Conservation (phyloP, 805 yeast genomes). For the Metschnikowia peoriensis region DNA sequence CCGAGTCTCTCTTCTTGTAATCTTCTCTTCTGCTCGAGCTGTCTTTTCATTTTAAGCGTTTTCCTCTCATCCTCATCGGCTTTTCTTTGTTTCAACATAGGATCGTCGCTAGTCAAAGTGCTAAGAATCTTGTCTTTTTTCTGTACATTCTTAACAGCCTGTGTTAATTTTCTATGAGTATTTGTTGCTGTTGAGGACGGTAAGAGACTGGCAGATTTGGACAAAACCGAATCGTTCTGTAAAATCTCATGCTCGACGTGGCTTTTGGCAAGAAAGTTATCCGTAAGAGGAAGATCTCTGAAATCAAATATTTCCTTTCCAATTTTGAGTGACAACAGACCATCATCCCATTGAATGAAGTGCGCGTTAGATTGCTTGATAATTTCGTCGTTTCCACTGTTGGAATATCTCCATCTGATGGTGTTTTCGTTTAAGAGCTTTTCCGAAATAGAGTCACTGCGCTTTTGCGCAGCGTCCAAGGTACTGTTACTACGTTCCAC, state of each 20-base stretch:
- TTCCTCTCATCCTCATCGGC: slow-evolving; percentile 62
- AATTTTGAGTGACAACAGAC: slow-evolving; percentile 76
- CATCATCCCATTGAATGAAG: slow-evolving; percentile 93
- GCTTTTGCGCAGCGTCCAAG: slow-evolving; percentile 44
- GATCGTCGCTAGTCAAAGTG: slow-evolving; percentile 61
- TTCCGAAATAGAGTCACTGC: slow-evolving; percentile 51
- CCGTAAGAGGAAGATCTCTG: slow-evolving; percentile 58
- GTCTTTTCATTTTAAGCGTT: slow-evolving; percentile 61
- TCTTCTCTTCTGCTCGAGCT: slow-evolving; percentile 59
- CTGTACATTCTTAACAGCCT: slow-evolving; percentile 56
- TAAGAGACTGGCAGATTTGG: slow-evolving; percentile 66
- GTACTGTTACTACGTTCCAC: slow-evolving; percentile 25
- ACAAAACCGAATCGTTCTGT: slow-evolving; percentile 63
- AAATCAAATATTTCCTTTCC: slow-evolving; percentile 89
- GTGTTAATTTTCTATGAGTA: slow-evolving; percentile 77
- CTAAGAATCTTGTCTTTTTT: slow-evolving; percentile 49
- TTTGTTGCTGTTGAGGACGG: slow-evolving; percentile 90
- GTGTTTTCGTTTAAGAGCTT: slow-evolving; percentile 77
- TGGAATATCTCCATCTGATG: slow-evolving; percentile 89
- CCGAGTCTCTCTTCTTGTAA: slow-evolving; percentile 59
- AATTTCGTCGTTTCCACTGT: slow-evolving; percentile 67
- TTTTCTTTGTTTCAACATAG: slow-evolving; percentile 62
- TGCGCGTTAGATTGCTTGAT: slow-evolving; percentile 87
- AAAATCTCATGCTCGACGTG: slow-evolving; percentile 71
- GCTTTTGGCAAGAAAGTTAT: slow-evolving; percentile 68